Percentiles rank a stretch among this genome's conserved stretches.
phyloP scores from a whole-genome alignment of 331 rosid genomes.

The Malus hybrid region DNA sequence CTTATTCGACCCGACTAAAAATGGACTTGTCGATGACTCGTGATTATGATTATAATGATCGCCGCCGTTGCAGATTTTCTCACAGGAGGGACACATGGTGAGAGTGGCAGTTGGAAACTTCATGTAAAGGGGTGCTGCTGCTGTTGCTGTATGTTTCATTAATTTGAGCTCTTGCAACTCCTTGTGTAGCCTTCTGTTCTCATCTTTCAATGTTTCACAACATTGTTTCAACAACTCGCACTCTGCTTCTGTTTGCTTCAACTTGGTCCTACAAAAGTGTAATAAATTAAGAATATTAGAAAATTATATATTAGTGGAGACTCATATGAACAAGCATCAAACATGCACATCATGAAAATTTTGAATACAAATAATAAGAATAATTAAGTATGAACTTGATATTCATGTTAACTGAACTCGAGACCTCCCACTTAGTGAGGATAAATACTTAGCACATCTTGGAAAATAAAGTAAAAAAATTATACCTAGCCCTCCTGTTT shows the following conservation, averaged over 20 bases:
- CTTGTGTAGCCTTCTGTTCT: constrained; percentile 54
- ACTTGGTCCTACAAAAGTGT: constrained; percentile 44
- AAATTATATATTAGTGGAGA: no score
- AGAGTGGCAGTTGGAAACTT: constrained; percentile 58
- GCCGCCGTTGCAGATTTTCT: constrained; percentile 22
- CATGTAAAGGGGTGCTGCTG: constrained; percentile 32
- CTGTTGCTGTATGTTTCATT: constrained; percentile 27
- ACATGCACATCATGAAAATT: no score
- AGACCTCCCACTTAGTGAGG: no score
- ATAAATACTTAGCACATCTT: not conserved
- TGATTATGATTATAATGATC: not conserved
- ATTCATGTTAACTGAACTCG: no score
- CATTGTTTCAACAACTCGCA: constrained; percentile 56
- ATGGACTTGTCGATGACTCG: constrained; percentile 27
- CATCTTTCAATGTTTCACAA: constrained; percentile 55
- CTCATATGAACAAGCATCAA: not conserved
- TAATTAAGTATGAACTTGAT: no score
- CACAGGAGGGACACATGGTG: constrained; percentile 75
- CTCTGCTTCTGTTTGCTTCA: constrained; percentile 73
- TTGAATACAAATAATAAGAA: no score
- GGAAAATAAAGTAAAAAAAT: not conserved
- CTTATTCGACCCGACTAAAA: constrained; percentile 24
- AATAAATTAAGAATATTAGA: no score
- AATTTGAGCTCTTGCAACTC: constrained; percentile 69
- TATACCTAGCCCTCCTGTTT: constrained; percentile 87